These are phyloP conservation scores for Neoarthrinium moseri DNA, from an alignment of 2,329 filamentous ascomycete genomes.

Conservation along the genomic window DNA sequence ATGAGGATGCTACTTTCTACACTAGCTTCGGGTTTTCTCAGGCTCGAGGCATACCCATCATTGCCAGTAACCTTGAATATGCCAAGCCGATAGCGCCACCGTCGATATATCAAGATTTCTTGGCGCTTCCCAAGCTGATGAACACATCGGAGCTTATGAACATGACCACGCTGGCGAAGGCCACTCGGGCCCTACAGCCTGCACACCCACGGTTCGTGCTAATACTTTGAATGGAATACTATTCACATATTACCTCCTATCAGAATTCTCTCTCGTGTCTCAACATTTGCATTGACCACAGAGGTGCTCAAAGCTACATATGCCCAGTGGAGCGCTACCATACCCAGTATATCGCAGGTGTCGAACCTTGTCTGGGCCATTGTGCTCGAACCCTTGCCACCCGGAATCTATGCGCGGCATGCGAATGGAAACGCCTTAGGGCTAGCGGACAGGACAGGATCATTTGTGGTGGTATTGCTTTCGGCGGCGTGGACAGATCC, in stretches of 20 bases:
- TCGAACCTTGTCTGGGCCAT: background rate
- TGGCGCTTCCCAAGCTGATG: background rate
- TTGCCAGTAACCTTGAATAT: background rate
- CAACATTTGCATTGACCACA: background rate
- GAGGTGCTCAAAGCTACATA: background rate
- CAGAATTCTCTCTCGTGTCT: background rate
- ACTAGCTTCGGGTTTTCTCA: background rate
- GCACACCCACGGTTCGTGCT: background rate
- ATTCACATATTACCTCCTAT: too few relatives aligned
- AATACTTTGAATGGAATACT: too few relatives aligned
- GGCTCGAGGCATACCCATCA: background rate
- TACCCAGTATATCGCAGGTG: background rate
- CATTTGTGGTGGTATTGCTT: background rate
- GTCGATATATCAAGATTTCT: background rate
- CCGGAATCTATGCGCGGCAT: background rate
- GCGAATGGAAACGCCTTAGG: background rate
- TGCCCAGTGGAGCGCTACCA: background rate
- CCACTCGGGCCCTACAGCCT: background rate
- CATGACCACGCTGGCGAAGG: background rate
- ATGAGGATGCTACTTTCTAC: background rate
- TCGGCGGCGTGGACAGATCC: background rate
- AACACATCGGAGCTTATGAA: background rate
- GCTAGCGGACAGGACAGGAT: background rate
- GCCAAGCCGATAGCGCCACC: background rate
- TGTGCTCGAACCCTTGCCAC: background rate